phyloP scores from a whole-genome alignment of 2,329 filamentous ascomycete genomes.

The Colletotrichum ledebouriae region DNA sequence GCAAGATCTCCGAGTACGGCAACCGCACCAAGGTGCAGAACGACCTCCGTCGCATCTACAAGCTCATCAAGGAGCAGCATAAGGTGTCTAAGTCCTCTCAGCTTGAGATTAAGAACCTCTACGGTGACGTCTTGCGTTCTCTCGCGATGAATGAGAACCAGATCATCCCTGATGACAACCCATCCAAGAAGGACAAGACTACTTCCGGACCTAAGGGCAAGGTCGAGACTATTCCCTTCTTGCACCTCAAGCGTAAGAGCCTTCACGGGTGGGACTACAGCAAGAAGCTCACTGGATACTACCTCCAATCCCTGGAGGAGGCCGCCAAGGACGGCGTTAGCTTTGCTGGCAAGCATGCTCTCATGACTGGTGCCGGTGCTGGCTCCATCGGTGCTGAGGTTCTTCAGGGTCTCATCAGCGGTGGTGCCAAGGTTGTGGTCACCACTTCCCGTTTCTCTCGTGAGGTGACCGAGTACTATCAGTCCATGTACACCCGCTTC shows the following conservation, averaged over 20 bases:
- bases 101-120: slow-evolving; percentile 94
- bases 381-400: slow-evolving; percentile 98
- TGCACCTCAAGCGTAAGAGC: slow-evolving; percentile 95
- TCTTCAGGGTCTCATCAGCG: slow-evolving; percentile 93
- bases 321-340: slow-evolving; percentile 89
- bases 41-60: slow-evolving; percentile 94
- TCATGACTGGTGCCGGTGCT: slow-evolving; percentile 98
- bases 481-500: slow-evolving; percentile 96
- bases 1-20: slow-evolving; percentile 98
- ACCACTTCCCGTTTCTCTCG: slow-evolving; percentile 97
- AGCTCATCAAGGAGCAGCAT: slow-evolving; percentile 98
- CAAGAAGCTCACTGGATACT: slow-evolving; percentile 95
- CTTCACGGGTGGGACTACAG: slow-evolving; percentile 98
- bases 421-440: slow-evolving; percentile 95
- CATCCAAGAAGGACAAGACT: slow-evolving; percentile 59
- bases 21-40: slow-evolving; percentile 98
- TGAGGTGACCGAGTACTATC: slow-evolving; percentile 98
- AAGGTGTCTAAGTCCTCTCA: slow-evolving; percentile 97
- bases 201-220: slow-evolving; percentile 81
- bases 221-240: slow-evolving; percentile 96
- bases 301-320: slow-evolving; percentile 91
- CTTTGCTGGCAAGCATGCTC: slow-evolving; percentile 93
- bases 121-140: slow-evolving; percentile 93
- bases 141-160: slow-evolving; percentile 98
- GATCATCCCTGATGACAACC: slow-evolving; percentile 87